These are phyloP conservation scores for Magnolia kwangsiensis DNA, from an alignment of 164 flowering plant genomes.

Conservation along the genomic window DNA sequence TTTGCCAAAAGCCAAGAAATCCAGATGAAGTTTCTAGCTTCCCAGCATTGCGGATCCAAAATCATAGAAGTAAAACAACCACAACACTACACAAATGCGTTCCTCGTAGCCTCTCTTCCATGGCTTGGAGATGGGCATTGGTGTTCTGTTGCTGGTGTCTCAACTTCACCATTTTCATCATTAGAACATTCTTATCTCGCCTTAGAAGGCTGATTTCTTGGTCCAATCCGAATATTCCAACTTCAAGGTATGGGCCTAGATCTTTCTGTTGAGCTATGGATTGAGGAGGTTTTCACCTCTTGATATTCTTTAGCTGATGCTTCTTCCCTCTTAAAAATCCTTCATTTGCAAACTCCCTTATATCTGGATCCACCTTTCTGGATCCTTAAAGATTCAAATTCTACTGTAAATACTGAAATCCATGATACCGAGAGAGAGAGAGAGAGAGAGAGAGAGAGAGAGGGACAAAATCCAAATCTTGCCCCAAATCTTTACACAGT, in stretches of 20 bases:
- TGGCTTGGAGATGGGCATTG: conserved; percentile 34
- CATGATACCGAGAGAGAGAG: no score
- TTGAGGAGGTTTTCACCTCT: conserved; percentile 48
- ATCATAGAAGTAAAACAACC: not conserved
- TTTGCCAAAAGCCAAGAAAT: not conserved
- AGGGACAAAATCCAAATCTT: not conserved
- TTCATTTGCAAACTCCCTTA: conserved; percentile 90
- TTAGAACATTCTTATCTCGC: conserved; percentile 60
- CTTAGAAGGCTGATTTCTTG: conserved; percentile 54
- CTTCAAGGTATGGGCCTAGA: conserved; percentile 55
- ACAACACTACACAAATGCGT: conserved; percentile 15
- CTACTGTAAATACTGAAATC: not conserved
- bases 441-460: not conserved
- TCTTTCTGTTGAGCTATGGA: conserved; percentile 32
- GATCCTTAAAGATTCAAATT: conserved; percentile 48
- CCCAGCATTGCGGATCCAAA: not conserved
- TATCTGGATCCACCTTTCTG: conserved; percentile 79
- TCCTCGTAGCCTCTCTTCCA: conserved; percentile 56
- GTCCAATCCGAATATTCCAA: conserved; percentile 64
- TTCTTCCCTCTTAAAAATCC: conserved; percentile 69
- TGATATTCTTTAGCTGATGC: conserved; percentile 59
- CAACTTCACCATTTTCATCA: conserved; percentile 60
- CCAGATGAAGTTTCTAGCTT: conserved; percentile 8
- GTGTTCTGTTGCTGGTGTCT: conserved; percentile 73
- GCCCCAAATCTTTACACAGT: not conserved